phyloP scores from a whole-genome alignment of 148 eudicot species.

The Camellia japonica region DNA sequence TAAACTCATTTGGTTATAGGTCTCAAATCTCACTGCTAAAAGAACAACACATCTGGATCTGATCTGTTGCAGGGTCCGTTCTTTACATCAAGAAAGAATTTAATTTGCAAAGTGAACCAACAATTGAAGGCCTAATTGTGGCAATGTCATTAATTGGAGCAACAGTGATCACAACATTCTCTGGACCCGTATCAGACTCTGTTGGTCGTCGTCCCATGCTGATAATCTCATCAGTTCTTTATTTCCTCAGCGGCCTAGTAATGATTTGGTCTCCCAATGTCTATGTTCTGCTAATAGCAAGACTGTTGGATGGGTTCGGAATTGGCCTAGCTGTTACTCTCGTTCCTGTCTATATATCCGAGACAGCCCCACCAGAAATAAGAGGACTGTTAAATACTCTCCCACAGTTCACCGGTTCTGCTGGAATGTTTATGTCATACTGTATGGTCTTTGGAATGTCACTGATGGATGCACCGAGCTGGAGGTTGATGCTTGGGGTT shows the following conservation, averaged over 20 bases:
- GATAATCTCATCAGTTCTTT: conserved; percentile 70
- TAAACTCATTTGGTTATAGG: neutral
- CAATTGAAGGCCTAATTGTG: conserved; percentile 82
- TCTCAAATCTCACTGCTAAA: neutral
- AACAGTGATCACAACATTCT: conserved; percentile 80
- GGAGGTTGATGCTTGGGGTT: conserved; percentile 95
- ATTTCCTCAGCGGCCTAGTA: conserved; percentile 70
- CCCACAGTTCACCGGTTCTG: conserved; percentile 82
- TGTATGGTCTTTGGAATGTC: conserved; percentile 92
- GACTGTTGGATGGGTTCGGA: conserved; percentile 85
- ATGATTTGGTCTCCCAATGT: conserved; percentile 96
- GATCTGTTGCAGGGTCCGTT: conserved; percentile 61
- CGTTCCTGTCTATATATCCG: conserved; percentile 87
- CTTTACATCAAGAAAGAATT: conserved; percentile 88
- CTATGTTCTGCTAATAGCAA: conserved; percentile 67
- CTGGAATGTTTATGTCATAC: conserved; percentile 85
- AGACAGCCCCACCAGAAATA: conserved; percentile 88
- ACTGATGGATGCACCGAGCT: conserved; percentile 61
- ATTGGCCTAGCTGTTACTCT: conserved; percentile 82
- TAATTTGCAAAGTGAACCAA: conserved; percentile 59
- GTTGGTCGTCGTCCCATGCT: conserved; percentile 89
- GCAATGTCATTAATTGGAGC: conserved; percentile 93
- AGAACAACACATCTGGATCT: neutral
- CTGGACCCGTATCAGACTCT: conserved; percentile 77
- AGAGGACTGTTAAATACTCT: conserved; percentile 83